Evolutionary conservation across 163 green algal species (phyloP).

Genomic region (Chloroidium sp.): DNA sequence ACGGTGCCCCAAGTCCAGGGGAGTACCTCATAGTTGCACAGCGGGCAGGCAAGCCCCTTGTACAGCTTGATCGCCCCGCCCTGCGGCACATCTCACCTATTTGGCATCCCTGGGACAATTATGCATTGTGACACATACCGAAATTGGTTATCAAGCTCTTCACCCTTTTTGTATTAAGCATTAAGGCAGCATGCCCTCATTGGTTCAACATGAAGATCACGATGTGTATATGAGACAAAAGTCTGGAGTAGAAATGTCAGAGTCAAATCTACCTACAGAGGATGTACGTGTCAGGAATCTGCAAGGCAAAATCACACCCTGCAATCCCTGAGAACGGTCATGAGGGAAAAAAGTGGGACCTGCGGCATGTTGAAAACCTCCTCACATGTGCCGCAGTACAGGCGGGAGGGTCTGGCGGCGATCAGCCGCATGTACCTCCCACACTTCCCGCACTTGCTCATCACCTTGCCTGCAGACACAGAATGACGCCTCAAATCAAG

Average conservation of each 20-base stretch:
- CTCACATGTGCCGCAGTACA: conserved; percentile 81
- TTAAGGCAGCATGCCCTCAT: too few relatives aligned
- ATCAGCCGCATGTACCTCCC: conserved; percentile 78
- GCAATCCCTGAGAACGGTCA: background rate
- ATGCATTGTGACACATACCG: too few relatives aligned
- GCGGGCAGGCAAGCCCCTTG: conserved; percentile 68
- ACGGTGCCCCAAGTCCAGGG: too few relatives aligned
- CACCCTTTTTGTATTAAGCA: too few relatives aligned
- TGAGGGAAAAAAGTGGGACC: conserved; percentile 6
- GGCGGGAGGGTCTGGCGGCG: conserved; percentile 49
- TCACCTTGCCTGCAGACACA: conserved; percentile 47
- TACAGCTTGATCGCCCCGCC: conserved; percentile 72
- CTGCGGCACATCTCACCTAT: background rate
- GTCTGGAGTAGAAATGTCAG: too few relatives aligned
- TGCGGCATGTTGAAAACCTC: conserved; percentile 66
- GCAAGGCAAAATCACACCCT: background rate
- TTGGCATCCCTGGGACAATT: too few relatives aligned
- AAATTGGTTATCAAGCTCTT: too few relatives aligned
- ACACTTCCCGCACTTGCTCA: conserved; percentile 80
- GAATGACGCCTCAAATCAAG: too few relatives aligned
- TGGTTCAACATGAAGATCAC: too few relatives aligned
- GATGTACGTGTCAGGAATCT: background rate
- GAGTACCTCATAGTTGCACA: conserved; percentile 77
- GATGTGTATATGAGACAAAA: too few relatives aligned
- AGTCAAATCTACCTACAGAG: background rate